Evolutionary conservation across 495 filamentous ascomycete species (phyloP).

Genomic region (Symbiotaphrina buchneri): DNA sequence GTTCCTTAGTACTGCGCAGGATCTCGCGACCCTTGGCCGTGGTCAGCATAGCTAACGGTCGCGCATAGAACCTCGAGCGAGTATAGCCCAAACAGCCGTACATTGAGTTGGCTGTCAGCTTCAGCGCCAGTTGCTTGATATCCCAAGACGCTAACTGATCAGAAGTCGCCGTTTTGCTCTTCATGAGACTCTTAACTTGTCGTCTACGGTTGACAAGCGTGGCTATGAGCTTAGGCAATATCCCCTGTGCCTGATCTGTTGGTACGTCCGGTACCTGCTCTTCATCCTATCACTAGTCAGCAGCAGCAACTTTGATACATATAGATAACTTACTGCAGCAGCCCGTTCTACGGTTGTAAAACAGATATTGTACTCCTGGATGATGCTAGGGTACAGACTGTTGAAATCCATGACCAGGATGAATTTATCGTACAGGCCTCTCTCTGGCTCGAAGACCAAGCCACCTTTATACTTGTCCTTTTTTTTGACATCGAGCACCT

Average conservation of each 20-base stretch:
- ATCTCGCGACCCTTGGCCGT: slow-evolving; percentile 97
- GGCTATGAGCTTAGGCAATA: slow-evolving; percentile 75
- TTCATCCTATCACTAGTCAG: slow-evolving; percentile 45
- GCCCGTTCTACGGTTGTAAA: slow-evolving; percentile 84
- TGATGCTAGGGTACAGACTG: slow-evolving; percentile 94
- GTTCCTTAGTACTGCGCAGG: slow-evolving; percentile 78
- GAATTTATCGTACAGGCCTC: slow-evolving; percentile 89
- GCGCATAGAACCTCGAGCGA: slow-evolving; percentile 87
- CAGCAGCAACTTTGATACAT: not conserved
- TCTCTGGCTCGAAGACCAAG: slow-evolving; percentile 94
- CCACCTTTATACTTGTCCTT: slow-evolving; percentile 98
- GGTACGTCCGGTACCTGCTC: slow-evolving; percentile 61
- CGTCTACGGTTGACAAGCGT: slow-evolving; percentile 71
- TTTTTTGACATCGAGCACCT: slow-evolving; percentile 57
- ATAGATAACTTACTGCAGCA: slow-evolving; percentile 24
- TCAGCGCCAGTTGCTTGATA: slow-evolving; percentile 89
- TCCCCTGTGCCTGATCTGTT: slow-evolving; percentile 42
- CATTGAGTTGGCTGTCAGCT: slow-evolving; percentile 98
- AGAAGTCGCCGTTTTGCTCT: slow-evolving; percentile 63
- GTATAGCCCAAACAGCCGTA: slow-evolving; percentile 96
- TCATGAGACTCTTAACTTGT: slow-evolving; percentile 91
- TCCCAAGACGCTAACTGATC: slow-evolving; percentile 92
- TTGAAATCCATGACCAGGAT: slow-evolving; percentile 99
- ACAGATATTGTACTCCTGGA: slow-evolving; percentile 98
- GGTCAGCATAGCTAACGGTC: slow-evolving; percentile 84